Evolutionary conservation across 192 early-diverging fungal species (phyloP).

Genomic region (Coemansia sp.): DNA sequence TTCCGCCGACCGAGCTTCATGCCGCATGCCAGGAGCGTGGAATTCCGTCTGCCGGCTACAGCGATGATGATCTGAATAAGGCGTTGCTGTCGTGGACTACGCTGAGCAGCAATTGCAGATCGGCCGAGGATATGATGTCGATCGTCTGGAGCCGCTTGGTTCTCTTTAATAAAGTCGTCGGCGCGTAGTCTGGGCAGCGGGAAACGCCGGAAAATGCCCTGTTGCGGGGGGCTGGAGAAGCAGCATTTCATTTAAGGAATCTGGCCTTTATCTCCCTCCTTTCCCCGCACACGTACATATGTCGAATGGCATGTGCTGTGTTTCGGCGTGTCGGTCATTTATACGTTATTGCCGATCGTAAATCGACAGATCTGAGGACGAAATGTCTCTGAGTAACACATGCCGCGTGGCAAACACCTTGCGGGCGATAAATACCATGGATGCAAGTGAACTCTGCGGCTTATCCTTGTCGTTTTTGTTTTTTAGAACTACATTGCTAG

Average conservation of each 20-base stretch:
- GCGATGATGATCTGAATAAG: conserved; percentile 19
- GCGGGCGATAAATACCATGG: no score
- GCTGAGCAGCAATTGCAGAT: conserved; percentile 4
- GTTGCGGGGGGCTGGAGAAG: background rate
- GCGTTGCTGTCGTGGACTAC: conserved; percentile 29
- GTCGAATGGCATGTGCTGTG: background rate
- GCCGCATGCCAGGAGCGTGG: conserved; percentile 51
- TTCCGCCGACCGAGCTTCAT: conserved; percentile 36
- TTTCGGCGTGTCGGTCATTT: background rate
- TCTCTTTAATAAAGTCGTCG: conserved; percentile 15
- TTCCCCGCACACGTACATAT: background rate
- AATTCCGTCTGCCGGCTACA: conserved; percentile 30
- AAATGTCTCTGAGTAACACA: no score
- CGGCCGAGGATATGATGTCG: conserved; percentile 19
- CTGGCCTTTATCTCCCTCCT: background rate
- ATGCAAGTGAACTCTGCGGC: no score
- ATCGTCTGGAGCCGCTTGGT: conserved; percentile 47
- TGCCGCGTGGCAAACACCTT: background rate
- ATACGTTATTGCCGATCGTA: no score
- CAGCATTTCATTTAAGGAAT: background rate
- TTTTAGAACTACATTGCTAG: background rate
- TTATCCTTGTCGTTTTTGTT: no score
- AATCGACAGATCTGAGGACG: no score
- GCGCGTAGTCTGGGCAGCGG: background rate
- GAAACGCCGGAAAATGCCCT: background rate